Evolutionary conservation across 2,329 filamentous ascomycete species (phyloP), one percentile per base, ranked within the genome.

Genomic region (Coniella vitis): DNA sequence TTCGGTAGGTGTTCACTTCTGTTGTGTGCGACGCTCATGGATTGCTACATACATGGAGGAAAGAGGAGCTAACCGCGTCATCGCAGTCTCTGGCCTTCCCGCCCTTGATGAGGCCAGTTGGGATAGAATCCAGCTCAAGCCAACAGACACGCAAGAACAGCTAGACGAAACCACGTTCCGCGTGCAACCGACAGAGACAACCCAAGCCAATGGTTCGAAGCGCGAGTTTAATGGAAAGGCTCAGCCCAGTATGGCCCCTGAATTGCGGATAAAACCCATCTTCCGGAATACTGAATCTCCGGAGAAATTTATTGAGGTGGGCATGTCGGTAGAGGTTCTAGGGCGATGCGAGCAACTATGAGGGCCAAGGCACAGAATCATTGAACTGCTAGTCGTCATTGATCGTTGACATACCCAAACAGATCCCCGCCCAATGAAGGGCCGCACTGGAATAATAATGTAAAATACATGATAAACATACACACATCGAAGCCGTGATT

Each of bases 51-150:
- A 29, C 5, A 29, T 5, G 10, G 25, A 29, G 25, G 5, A 29
- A 5, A 5, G 10, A 10, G 5, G 5, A 5, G 25, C 25, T 29
- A 10, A 29, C 25, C 25, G 10, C 5, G 25, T 29, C 25, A 39
- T 29, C 35, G 22, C 19, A 79, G 76, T 87, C 43, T 78, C 80
- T 4, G 83, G 84, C 3, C 72, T 75, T 0, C 68, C 75, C 1
- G 71, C 81, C 4, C 88, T 85, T 58, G 76, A 79, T 16, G 86
- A 90, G 63, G 85, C 90, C 46, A 70, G 69, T 8, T 90, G 86
- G 86, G 82, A 78, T 53, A 70, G 67, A 22, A 72, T 87, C 34
- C 66, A 69, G 19, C 73, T 85, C 56, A 74, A 70, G 34, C 65
- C 68, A 7, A 69, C 69, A 5, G 65, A 65, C 2, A 69, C 70